phyloP scores from a whole-genome alignment of 2,329 filamentous ascomycete genomes.

The Fusarium sp. region DNA sequence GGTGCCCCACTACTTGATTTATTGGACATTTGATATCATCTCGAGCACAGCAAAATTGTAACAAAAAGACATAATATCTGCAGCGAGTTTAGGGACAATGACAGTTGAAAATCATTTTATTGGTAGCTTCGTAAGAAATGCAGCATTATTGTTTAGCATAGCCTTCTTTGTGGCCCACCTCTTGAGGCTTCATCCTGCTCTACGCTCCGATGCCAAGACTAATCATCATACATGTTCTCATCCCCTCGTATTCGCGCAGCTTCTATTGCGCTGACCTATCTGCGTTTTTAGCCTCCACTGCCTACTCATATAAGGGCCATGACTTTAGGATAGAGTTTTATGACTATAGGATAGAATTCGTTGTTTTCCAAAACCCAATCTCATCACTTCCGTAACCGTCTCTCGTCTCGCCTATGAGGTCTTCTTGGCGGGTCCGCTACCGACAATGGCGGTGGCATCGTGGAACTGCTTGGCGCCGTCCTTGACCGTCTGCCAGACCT shows the following conservation, averaged over 20 bases:
- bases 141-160: neutral
- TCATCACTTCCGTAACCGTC: constrained; percentile 1
- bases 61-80: neutral
- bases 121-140: neutral
- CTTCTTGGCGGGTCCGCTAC: constrained; percentile 68
- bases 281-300: neutral
- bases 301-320: neutral
- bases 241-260: constrained; percentile 1
- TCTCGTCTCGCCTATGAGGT: constrained; percentile 51
- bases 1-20: constrained; percentile 31
- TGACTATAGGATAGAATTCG: constrained; percentile 3
- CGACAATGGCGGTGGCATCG: constrained; percentile 77
- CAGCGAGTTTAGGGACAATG: neutral
- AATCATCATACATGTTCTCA: neutral
- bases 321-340: neutral
- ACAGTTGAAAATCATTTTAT: neutral
- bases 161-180: neutral
- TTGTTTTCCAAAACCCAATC: constrained; percentile 2
- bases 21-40: constrained; percentile 25
- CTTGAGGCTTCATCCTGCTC: neutral
- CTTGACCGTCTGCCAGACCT: constrained; percentile 87
- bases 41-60: neutral
- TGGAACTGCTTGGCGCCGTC: constrained; percentile 77
- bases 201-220: neutral
- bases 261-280: neutral